Evolutionary conservation across 2,329 filamentous ascomycete genomes (phyloP).

Genomic region (Neonectria neomacrospora): DNA sequence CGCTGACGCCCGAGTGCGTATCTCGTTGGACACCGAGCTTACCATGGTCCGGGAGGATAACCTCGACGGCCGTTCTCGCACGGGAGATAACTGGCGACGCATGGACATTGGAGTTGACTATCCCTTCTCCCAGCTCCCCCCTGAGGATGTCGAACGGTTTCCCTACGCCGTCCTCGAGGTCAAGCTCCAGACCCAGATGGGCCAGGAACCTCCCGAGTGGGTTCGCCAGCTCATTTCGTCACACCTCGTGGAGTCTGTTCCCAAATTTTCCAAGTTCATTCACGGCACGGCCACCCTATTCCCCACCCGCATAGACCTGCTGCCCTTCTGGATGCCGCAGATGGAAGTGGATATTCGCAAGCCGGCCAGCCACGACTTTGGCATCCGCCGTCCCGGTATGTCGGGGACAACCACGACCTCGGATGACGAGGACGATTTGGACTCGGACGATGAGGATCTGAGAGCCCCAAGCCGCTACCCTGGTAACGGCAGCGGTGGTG

Average conservation of each 20-base stretch:
- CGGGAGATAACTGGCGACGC: conserved; percentile 92
- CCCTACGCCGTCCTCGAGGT: conserved; percentile 97
- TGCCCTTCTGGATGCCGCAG: conserved; percentile 98
- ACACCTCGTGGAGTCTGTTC: conserved; percentile 97
- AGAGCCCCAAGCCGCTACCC: conserved; percentile 24
- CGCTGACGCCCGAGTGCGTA: conserved; percentile 93
- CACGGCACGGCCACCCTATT: conserved; percentile 92
- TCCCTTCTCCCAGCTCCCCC: conserved; percentile 88
- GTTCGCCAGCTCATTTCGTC: conserved; percentile 92
- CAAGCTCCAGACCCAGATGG: conserved; percentile 95
- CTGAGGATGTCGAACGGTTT: conserved; percentile 88
- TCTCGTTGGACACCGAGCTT: conserved; percentile 95
- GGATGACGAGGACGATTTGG: conserved; percentile 77
- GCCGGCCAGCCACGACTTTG: conserved; percentile 86
- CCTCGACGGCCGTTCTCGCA: conserved; percentile 78
- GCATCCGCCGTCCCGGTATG: conserved; percentile 82
- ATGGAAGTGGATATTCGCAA: conserved; percentile 99
- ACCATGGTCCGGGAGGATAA: conserved; percentile 97
- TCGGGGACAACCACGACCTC: conserved; percentile 82
- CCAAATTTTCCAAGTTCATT: conserved; percentile 99
- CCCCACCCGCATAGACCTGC: conserved; percentile 84
- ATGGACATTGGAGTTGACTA: conserved; percentile 98
- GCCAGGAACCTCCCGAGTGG: conserved; percentile 96
- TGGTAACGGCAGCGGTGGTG: conserved; percentile 19
- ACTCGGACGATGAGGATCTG: conserved; percentile 72